Evolutionary conservation across 208 protist genomes (phyloP).

Genomic region (Trypanosoma rangeli): DNA sequence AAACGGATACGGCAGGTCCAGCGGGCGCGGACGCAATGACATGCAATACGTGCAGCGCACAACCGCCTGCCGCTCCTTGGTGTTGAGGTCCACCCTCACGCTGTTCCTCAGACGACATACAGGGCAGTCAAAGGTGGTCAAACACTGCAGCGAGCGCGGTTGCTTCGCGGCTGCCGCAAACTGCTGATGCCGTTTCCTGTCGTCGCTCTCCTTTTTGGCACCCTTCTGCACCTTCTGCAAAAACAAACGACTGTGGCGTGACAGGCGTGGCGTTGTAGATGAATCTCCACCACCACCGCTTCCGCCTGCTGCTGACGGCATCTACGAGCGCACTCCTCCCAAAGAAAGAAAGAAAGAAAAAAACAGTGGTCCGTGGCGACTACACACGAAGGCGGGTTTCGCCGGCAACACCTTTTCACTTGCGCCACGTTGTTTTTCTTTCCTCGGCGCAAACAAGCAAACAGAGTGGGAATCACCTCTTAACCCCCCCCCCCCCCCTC

Average conservation of each 20-base stretch:
- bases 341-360: neutral
- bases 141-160: constrained; percentile 54
- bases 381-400: neutral
- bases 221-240: constrained; percentile 34
- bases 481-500: too few relatives aligned
- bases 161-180: constrained; percentile 44
- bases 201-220: constrained; percentile 29
- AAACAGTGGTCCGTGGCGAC: neutral
- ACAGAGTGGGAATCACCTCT: neutral
- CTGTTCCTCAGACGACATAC: constrained; percentile 73
- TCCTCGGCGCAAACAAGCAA: neutral
- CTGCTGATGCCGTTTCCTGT: neutral
- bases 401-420: neutral
- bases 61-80: constrained; percentile 43
- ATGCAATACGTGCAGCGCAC: constrained; percentile 79
- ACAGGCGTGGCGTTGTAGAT: constrained; percentile 20
- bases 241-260: constrained; percentile 30
- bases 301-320: neutral
- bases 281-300: neutral
- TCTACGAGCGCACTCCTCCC: too few relatives aligned
- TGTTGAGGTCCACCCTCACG: constrained; percentile 58
- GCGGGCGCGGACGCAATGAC: constrained; percentile 43
- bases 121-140: constrained; percentile 80
- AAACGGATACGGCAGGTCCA: constrained; percentile 78
- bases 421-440: neutral